These are phyloP conservation scores for Solanum hybrid DNA, from an alignment of 305 asterid species.

Conservation along the genomic window DNA sequence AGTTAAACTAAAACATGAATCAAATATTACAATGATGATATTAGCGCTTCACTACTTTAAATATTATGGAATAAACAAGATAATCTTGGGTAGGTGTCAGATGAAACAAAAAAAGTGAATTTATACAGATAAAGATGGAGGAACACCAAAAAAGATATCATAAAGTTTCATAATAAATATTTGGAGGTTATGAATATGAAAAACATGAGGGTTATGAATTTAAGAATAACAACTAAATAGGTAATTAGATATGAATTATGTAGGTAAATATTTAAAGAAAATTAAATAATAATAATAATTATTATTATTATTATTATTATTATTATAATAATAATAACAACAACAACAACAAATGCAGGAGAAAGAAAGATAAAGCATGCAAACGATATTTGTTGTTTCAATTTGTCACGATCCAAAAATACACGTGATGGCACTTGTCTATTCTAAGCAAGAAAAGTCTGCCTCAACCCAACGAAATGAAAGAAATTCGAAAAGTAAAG, in stretches of 20 bases:
- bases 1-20: background rate
- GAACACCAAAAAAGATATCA: background rate
- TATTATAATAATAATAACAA: too few relatives aligned
- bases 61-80: background rate
- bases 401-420: background rate
- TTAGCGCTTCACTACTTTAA: background rate
- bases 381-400: background rate
- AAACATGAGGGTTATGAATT: background rate
- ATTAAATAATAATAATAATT: too few relatives aligned
- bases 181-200: background rate
- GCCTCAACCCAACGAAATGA: background rate
- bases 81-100: background rate
- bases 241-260: background rate
- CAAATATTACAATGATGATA: background rate
- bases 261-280: background rate
- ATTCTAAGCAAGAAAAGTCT: background rate
- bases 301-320: too few relatives aligned
- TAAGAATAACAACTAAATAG: background rate
- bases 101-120: background rate
- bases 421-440: background rate
- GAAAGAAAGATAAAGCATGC: background rate
- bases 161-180: background rate
- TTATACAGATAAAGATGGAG: background rate
- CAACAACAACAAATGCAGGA: background rate
- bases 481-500: background rate